Base-by-base conservation (phyloP, 257 asterid genomes). In the Paulownia fortunei region DNA sequence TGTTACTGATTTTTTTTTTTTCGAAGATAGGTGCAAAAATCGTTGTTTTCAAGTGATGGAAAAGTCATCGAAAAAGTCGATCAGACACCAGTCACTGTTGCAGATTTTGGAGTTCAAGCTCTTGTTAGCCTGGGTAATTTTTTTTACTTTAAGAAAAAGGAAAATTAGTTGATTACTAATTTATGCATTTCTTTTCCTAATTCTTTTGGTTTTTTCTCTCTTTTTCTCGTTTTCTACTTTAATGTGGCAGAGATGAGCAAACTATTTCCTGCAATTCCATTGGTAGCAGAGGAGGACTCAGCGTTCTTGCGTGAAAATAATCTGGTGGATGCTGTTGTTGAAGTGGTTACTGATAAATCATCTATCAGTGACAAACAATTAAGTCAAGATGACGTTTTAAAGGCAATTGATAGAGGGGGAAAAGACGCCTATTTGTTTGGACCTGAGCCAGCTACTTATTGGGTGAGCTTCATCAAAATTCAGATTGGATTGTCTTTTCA, bases 81-180 rank as follows among this genome's bases (percentile, higher is more conserved):
- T 71, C 90, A 84, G 79, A 90, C 99, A 18, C 99, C 99, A 9
- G 99, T 95, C 36, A 95, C 99, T 49, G 80, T 92, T 79, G 98
- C 99, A 32, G 99, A 95, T 84, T 95, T 93, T 75, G 99, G 98
- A 67, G 99, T 93, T 81, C 99, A 95, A 83, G 99, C 98, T 77
- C 93, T 95, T 56, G 84, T 95, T 80, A 95, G 99, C 86, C 83
- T 93, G 77, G 99, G 99, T 95, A 87, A 76, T 62, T 19, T 73
- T 74, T 54, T 32, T 30, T 32, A 44, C 23, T 68, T 39, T 44
- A 46, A 58, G 61, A 30, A 24, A 11, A 8, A 13, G 26, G 58
- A 39, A 63, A n/a, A 41, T 30, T 41, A 39, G 59, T 49, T 46
- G 2, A 34, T 32, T 74, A 24, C 11, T 27, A 5, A 5, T 54